Evolutionary conservation across 164 flowering plant species (phyloP).

Genomic region (Macadamia tetraphylla): DNA sequence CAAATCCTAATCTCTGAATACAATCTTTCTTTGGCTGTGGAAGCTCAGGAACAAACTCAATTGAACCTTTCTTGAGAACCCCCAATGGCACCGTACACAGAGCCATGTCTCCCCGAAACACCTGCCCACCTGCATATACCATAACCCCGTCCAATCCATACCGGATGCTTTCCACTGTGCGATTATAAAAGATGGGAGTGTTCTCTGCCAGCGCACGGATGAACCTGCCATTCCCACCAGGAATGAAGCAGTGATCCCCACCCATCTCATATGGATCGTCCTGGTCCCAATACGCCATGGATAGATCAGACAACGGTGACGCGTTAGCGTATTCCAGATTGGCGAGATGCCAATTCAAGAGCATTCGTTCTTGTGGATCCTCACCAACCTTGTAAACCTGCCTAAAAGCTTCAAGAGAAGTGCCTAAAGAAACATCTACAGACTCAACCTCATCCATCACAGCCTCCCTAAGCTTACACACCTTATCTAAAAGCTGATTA

Average conservation of each 20-base stretch:
- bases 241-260: conserved; percentile 97
- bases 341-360: conserved; percentile 94
- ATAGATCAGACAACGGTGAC: conserved; percentile 62
- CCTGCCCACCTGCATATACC: conserved; percentile 73
- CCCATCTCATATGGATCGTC: conserved; percentile 99
- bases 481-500: conserved; percentile 83
- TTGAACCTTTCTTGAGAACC: conserved; percentile 75
- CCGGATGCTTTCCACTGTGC: conserved; percentile 53
- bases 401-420: conserved; percentile 82
- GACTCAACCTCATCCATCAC: conserved; percentile 77
- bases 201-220: conserved; percentile 71
- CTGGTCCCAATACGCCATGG: conserved; percentile 97
- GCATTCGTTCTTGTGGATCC: conserved; percentile 67
- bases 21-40: conserved; percentile 80
- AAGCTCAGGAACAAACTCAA: conserved; percentile 82
- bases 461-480: conserved; percentile 81
- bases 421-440: conserved; percentile 78
- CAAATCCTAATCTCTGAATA: conserved; percentile 84
- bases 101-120: conserved; percentile 75
- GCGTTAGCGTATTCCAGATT: conserved; percentile 98
- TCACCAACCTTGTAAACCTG: conserved; percentile 61
- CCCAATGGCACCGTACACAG: conserved; percentile 94
- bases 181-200: conserved; percentile 69
- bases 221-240: conserved; percentile 91
- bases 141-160: conserved; percentile 81